A percentile compares a stretch with the other conserved stretches of the same genome.
Conservation (phyloP, 192 early-diverging fungal genomes). For the Rhizophagus prolifer region DNA sequence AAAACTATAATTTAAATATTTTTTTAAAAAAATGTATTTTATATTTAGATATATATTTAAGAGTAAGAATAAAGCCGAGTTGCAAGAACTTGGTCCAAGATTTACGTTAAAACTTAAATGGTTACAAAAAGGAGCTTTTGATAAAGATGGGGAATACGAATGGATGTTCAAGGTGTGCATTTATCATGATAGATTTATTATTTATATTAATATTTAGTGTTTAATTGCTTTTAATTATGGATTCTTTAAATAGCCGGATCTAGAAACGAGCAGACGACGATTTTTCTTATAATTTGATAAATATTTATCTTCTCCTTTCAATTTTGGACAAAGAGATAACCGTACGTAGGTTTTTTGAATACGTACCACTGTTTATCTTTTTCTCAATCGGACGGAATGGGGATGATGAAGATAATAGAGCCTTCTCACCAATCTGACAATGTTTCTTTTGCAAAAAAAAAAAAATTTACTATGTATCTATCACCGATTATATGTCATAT, state of each 20-base stretch:
- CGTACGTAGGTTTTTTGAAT: too few species aligned
- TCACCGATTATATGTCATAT: too few species aligned
- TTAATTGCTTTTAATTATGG: constrained; percentile 11
- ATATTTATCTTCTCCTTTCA: background rate
- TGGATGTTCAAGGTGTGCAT: constrained; percentile 83
- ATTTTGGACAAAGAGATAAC: too few species aligned
- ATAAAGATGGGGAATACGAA: constrained; percentile 93
- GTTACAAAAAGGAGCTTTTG: constrained; percentile 96
- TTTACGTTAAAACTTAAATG: constrained; percentile 93
- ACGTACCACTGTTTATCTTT: too few species aligned
- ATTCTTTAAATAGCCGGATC: constrained; percentile 52
- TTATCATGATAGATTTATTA: constrained; percentile 31
- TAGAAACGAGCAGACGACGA: constrained; percentile 87
- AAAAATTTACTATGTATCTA: too few species aligned
- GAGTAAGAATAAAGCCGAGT: constrained; percentile 72
- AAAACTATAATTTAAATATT: background rate
- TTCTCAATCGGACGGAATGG: too few species aligned
- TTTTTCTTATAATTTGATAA: constrained; percentile 71
- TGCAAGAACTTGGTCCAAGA: constrained; percentile 94
- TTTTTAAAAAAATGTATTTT: background rate
- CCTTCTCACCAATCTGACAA: too few species aligned
- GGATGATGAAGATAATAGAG: too few species aligned
- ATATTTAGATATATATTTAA: constrained; percentile 80
- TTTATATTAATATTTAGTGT: too few species aligned
- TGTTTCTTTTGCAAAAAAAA: too few species aligned